Percentiles rank a stretch among this genome's conserved stretches.
Conservation (phyloP, 2,329 filamentous ascomycete genomes). For the Coniochaeta pulveracea region DNA sequence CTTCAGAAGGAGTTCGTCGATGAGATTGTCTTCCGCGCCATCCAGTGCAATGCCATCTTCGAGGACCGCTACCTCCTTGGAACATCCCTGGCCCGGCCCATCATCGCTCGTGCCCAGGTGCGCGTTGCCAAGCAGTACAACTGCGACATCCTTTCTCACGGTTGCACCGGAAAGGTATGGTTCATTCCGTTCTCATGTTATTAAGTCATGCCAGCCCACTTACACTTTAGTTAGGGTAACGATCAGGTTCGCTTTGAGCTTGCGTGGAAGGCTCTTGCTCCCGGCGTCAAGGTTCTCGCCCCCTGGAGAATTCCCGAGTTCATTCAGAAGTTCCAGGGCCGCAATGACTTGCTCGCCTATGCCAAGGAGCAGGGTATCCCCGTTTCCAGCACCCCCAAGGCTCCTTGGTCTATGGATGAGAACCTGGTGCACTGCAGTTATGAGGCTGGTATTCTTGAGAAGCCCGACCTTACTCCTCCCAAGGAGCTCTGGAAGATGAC, state of each 20-base stretch:
- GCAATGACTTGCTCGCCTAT: slow-evolving; percentile 63
- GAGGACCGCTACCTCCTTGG: slow-evolving; percentile 45
- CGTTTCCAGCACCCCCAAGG: slow-evolving; percentile 56
- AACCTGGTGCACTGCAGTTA: slow-evolving; percentile 42
- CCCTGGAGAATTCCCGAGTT: slow-evolving; percentile 63
- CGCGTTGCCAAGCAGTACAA: slow-evolving; percentile 50
- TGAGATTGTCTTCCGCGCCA: slow-evolving; percentile 68
- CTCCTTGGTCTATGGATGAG: slow-evolving; percentile 50
- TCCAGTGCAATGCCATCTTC: slow-evolving; percentile 63
- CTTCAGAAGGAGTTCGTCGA: slow-evolving; percentile 68
- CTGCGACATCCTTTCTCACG: slow-evolving; percentile 38
- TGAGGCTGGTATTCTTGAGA: slow-evolving; percentile 39
- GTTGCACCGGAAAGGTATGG: slow-evolving; percentile 46
- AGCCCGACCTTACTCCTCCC: slow-evolving; percentile 45
- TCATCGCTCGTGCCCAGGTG: slow-evolving; percentile 59
- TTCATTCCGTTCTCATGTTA: slow-evolving; percentile 7
- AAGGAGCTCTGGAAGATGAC: slow-evolving; percentile 62
- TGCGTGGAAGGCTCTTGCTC: slow-evolving; percentile 13
- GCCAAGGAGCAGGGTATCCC: slow-evolving; percentile 56
- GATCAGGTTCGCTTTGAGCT: slow-evolving; percentile 55
- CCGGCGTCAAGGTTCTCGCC: slow-evolving; percentile 60
- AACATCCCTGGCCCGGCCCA: slow-evolving; percentile 54
- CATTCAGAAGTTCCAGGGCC: slow-evolving; percentile 59
- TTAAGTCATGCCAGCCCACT: not conserved
- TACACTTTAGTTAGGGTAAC: slow-evolving; percentile 14